Conservation (phyloP, 2,329 filamentous ascomycete genomes). For the Trichoderma aggressivum region DNA sequence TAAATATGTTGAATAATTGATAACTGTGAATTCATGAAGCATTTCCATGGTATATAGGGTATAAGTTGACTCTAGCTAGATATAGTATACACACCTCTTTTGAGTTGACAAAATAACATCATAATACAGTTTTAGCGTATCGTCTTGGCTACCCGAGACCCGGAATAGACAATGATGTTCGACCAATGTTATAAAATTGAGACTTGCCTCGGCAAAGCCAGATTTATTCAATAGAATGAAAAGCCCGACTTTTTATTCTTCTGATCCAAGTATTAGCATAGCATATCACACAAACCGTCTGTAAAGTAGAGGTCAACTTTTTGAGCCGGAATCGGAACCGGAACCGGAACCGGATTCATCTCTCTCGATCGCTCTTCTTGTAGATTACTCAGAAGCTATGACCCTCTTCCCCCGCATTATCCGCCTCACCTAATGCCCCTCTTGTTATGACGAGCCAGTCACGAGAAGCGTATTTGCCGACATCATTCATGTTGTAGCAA, state of each 20-base stretch:
- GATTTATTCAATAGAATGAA: not conserved
- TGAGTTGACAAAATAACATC: not conserved
- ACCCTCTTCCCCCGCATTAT: constrained; percentile 7
- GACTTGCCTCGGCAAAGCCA: not conserved
- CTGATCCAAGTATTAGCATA: not conserved
- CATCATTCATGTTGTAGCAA: not conserved
- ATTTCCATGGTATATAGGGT: not conserved
- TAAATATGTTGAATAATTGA: not conserved
- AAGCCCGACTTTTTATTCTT: not conserved
- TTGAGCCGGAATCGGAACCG: not conserved
- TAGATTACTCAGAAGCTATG: not conserved
- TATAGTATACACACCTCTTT: not conserved
- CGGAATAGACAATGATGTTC: not conserved
- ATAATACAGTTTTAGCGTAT: not conserved
- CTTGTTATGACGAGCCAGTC: not conserved
- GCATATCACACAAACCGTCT: not conserved
- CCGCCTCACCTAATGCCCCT: not conserved
- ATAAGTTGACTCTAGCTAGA: not conserved
- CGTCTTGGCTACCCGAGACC: not conserved
- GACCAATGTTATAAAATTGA: not conserved
- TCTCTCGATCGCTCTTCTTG: not conserved
- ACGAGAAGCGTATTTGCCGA: not conserved
- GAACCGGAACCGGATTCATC: not conserved
- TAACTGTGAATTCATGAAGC: not conserved
- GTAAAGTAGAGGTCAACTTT: not conserved